Evolutionary conservation across 1,139 yeast species (phyloP).

Genomic region (Sugiyamaella castrensis): DNA sequence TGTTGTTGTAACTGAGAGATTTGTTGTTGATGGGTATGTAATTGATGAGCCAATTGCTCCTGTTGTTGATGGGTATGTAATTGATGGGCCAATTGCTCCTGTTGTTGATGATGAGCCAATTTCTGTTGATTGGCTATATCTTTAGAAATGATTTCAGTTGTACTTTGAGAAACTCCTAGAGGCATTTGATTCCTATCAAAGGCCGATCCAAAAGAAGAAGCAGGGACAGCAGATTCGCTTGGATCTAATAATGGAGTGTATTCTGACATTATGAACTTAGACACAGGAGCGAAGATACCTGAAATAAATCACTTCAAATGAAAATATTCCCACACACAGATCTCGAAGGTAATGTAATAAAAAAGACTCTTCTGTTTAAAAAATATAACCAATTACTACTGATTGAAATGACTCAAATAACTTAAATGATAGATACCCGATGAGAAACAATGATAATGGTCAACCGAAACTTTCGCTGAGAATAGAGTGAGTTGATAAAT

Average conservation of each 20-base stretch:
- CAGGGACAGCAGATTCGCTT: background rate
- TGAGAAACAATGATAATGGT: too few relatives aligned
- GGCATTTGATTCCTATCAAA: slow-evolving; percentile 12
- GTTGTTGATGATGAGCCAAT: background rate
- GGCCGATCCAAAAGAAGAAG: slow-evolving; percentile 1
- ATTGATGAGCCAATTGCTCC: background rate
- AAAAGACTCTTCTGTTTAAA: too few relatives aligned
- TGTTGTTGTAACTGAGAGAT: background rate
- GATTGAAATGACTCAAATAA: too few relatives aligned
- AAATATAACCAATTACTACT: too few relatives aligned
- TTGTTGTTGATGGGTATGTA: background rate
- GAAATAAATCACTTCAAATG: too few relatives aligned
- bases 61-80: background rate
- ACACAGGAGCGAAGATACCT: too few relatives aligned
- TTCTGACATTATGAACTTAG: slow-evolving; percentile 9
- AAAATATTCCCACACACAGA: too few relatives aligned
- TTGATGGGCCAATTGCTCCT: background rate
- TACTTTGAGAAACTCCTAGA: slow-evolving; percentile 13
- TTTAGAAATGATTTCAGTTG: slow-evolving; percentile 9
- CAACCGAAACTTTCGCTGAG: too few relatives aligned
- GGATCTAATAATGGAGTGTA: slow-evolving; percentile 7
- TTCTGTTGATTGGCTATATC: slow-evolving; percentile 8
- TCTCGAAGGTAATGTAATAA: too few relatives aligned
- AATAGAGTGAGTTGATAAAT: too few relatives aligned
- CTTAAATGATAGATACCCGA: too few relatives aligned